Evolutionary conservation across 176 grass and related monocot genomes (phyloP).

Genomic region (Lolium perenne): DNA sequence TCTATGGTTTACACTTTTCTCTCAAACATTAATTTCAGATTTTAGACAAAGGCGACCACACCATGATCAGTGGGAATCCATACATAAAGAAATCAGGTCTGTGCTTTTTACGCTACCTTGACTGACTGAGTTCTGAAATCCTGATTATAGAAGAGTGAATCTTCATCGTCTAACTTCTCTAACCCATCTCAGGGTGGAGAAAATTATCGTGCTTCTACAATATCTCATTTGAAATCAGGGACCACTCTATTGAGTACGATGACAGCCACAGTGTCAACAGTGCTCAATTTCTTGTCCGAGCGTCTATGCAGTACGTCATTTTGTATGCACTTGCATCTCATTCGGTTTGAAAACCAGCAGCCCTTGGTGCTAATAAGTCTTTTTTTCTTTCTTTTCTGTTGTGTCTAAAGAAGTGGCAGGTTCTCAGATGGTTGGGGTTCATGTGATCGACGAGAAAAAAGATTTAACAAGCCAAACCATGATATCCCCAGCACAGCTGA

Average conservation of each 20-base stretch:
- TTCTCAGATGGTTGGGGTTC: constrained; percentile 93
- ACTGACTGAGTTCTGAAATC: not conserved
- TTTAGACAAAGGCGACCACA: constrained; percentile 78
- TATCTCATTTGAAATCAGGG: constrained; percentile 89
- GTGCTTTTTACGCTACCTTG: not conserved
- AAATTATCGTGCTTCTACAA: constrained; percentile 95
- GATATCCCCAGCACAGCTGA: constrained; percentile 97
- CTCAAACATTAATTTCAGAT: constrained; percentile 50
- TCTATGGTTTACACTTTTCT: constrained; percentile 21
- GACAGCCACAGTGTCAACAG: constrained; percentile 76
- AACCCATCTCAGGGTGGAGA: constrained; percentile 71
- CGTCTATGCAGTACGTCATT: constrained; percentile 70
- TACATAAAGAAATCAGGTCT: constrained; percentile 96
- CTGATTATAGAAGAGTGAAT: constrained; percentile 14
- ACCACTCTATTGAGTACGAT: constrained; percentile 84
- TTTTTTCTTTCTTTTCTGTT: not conserved
- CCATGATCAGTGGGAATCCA: constrained; percentile 69
- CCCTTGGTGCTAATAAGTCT: constrained; percentile 21
- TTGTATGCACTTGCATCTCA: constrained; percentile 21
- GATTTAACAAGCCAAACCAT: constrained; percentile 83
- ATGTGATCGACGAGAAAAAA: constrained; percentile 77
- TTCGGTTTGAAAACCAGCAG: constrained; percentile 14
- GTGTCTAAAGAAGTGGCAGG: constrained; percentile 68
- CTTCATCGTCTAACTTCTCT: constrained; percentile 8
- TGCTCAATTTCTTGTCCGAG: constrained; percentile 88